Conservation (phyloP, 305 asterid genomes). For the Coffea humblotiana region DNA sequence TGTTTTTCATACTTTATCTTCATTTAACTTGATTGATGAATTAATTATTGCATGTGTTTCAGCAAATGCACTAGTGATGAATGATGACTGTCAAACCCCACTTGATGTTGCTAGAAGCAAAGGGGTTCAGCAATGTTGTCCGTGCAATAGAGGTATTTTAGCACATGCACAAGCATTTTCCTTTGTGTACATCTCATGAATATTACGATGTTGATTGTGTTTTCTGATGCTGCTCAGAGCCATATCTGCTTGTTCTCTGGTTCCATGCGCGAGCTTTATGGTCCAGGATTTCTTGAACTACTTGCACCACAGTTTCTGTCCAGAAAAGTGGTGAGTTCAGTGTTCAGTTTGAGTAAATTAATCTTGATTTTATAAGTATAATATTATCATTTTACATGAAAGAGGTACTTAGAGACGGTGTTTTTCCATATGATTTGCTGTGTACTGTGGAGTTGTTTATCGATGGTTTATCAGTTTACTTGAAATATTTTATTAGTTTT, state of each 20-base stretch:
- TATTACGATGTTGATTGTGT: background rate
- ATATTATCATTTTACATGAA: background rate
- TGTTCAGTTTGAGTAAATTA: background rate
- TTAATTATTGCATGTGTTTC: slow-evolving; percentile 29
- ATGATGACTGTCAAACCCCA: slow-evolving; percentile 90
- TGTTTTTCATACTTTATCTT: background rate
- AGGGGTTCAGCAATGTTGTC: slow-evolving; percentile 78
- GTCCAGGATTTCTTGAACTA: slow-evolving; percentile 78
- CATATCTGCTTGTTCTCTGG: slow-evolving; percentile 88
- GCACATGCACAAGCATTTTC: slow-evolving; percentile 12
- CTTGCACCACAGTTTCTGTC: slow-evolving; percentile 82
- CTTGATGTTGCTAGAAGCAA: slow-evolving; percentile 90
- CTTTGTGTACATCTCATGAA: background rate
- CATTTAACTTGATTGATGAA: slow-evolving; percentile 6
- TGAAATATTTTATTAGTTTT: no score
- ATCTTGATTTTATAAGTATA: background rate
- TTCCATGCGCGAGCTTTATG: slow-evolving; percentile 78
- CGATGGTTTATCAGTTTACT: background rate
- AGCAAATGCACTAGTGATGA: slow-evolving; percentile 85
- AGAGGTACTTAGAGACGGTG: background rate
- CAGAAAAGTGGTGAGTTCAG: slow-evolving; percentile 88
- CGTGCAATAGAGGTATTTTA: slow-evolving; percentile 81
- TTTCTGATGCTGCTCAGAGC: slow-evolving; percentile 44
- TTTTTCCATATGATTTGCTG: background rate
- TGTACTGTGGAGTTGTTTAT: background rate